Conservation (phyloP, 257 asterid genomes). For the Ilex asprella region DNA sequence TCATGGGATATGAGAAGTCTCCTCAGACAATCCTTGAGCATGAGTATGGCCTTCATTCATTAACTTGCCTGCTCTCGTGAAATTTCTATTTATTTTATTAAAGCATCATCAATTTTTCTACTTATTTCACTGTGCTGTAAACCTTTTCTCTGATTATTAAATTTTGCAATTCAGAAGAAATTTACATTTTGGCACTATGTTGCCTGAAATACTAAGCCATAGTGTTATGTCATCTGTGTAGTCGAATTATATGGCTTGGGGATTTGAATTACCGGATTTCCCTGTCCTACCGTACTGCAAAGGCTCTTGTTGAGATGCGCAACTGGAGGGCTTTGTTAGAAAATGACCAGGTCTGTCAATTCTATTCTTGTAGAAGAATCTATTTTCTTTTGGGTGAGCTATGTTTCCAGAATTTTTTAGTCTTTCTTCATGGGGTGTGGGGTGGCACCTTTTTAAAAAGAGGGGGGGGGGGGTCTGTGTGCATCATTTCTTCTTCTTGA, state of each 20-base stretch:
- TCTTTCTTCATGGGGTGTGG: too few relatives aligned
- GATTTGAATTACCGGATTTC: constrained; percentile 91
- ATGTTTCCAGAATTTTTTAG: neutral
- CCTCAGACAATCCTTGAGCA: constrained; percentile 97
- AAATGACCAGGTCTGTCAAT: constrained; percentile 77
- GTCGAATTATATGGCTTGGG: constrained; percentile 97
- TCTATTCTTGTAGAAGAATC: neutral
- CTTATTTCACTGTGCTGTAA: neutral
- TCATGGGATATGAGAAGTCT: constrained; percentile 56
- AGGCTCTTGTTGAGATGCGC: constrained; percentile 95
- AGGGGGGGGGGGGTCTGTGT: too few relatives aligned
- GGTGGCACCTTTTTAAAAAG: too few relatives aligned
- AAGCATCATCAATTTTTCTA: neutral
- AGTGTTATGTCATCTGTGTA: constrained; percentile 19
- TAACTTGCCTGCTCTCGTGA: neutral
- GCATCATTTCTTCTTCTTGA: neutral
- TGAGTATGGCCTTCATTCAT: constrained; percentile 42
- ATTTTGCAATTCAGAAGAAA: neutral
- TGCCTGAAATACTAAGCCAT: neutral
- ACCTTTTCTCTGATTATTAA: neutral
- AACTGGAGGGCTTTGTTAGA: constrained; percentile 93
- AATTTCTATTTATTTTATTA: neutral
- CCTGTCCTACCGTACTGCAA: constrained; percentile 80
- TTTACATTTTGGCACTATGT: too few relatives aligned
- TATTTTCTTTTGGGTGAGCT: neutral